Evolutionary conservation across 257 asterid genomes (phyloP).

Genomic region (Mentha longifolia): DNA sequence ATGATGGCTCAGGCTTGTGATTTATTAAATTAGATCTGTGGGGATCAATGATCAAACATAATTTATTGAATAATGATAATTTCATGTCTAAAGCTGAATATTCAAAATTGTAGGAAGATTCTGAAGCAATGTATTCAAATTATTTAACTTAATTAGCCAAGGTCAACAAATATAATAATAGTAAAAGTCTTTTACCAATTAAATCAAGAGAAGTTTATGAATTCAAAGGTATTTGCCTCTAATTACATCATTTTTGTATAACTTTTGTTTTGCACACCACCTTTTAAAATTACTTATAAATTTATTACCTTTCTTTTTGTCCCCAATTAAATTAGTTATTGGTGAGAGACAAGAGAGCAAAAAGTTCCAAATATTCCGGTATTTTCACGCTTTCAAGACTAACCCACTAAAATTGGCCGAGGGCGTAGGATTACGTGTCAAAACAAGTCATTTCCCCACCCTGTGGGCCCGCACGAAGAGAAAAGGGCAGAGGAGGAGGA

Average conservation of each 20-base stretch:
- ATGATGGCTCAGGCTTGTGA: background rate
- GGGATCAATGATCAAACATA: background rate
- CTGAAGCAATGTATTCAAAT: background rate
- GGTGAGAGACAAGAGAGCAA: constrained; percentile 29
- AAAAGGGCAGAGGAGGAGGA: too few species aligned
- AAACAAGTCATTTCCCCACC: constrained; percentile 34
- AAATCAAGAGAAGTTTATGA: background rate
- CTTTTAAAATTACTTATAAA: too few species aligned
- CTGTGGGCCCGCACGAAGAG: constrained; percentile 29
- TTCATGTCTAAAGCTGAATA: background rate
- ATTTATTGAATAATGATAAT: background rate
- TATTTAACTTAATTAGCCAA: background rate
- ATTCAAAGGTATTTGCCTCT: too few species aligned
- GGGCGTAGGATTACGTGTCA: constrained; percentile 12
- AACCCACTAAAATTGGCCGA: constrained; percentile 28
- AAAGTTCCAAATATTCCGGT: constrained; percentile 41
- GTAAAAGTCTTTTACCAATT: background rate
- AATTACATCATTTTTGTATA: too few species aligned
- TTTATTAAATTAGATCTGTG: too few species aligned
- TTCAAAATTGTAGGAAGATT: background rate
- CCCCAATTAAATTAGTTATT: background rate
- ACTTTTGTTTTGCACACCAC: too few species aligned
- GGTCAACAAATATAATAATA: background rate
- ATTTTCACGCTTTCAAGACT: constrained; percentile 32
- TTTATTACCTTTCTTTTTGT: too few species aligned